Evolutionary conservation across 495 filamentous ascomycete genomes (phyloP).

Genomic region (Aspergillus nidulans): DNA sequence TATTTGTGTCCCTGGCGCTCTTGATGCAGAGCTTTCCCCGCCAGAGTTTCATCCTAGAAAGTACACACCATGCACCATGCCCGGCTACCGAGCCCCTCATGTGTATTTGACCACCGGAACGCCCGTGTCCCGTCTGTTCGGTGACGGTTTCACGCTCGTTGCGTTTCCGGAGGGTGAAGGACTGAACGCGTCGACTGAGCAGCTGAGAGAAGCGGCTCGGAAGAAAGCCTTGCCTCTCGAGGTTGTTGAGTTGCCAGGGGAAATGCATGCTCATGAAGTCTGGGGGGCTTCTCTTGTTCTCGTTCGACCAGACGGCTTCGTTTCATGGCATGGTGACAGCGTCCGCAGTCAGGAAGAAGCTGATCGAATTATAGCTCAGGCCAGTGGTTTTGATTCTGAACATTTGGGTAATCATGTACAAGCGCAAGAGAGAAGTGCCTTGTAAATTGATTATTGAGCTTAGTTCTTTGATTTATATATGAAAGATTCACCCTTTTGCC

Average conservation of each 20-base stretch:
- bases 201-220: neutral
- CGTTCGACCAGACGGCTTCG: conserved; percentile 1
- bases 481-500: too few relatives aligned
- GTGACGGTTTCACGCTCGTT: conserved; percentile 26
- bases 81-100: conserved; percentile 26
- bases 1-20: neutral
- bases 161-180: conserved; percentile 7
- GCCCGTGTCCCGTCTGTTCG: conserved; percentile 18
- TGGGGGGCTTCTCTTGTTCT: neutral
- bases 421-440: too few relatives aligned
- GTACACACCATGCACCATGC: conserved; percentile 18
- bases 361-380: too few relatives aligned
- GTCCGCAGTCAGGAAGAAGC: too few relatives aligned
- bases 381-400: too few relatives aligned
- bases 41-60: neutral
- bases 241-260: neutral
- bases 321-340: neutral
- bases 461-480: too few relatives aligned
- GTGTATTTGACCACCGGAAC: conserved; percentile 23
- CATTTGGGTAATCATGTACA: too few relatives aligned
- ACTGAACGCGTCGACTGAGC: neutral
- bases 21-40: neutral
- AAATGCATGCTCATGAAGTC: neutral
- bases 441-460: too few relatives aligned
- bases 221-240: neutral